These are phyloP conservation scores for Penicillium herquei DNA, from an alignment of 495 filamentous ascomycete genomes.

Conservation along the genomic window DNA sequence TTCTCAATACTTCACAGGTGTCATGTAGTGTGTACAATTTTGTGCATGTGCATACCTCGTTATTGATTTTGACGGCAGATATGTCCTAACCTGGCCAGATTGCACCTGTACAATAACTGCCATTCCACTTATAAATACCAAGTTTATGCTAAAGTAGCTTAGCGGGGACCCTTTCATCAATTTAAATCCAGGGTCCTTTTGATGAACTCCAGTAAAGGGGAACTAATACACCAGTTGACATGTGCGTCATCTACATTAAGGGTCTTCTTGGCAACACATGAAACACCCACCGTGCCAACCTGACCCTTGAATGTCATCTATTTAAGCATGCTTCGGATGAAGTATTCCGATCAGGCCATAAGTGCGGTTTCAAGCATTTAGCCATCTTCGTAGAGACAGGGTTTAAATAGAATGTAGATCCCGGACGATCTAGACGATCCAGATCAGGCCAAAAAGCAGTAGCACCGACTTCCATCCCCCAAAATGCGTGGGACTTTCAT, in stretches of 20 bases:
- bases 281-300: constrained; percentile 9
- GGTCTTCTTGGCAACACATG: constrained; percentile 11
- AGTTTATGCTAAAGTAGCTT: not conserved
- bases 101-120: no score
- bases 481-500: constrained; percentile 28
- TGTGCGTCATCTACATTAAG: constrained; percentile 12
- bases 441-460: constrained; percentile 6
- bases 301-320: not conserved
- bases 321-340: not conserved
- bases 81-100: no score
- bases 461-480: constrained; percentile 10
- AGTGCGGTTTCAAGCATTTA: not conserved
- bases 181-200: not conserved
- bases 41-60: no score
- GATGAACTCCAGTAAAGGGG: not conserved
- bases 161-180: not conserved
- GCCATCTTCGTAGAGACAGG: not conserved
- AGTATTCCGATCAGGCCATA: not conserved
- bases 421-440: not conserved
- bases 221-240: no score
- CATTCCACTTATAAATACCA: no score
- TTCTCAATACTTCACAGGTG: no score
- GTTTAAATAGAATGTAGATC: constrained; percentile 12
- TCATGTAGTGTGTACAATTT: no score
- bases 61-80: no score